Percentiles rank a stretch among this genome's conserved stretches.
Conservation (phyloP, 2,329 filamentous ascomycete genomes). For the Stagonosporopsis cucurbitacearum region DNA sequence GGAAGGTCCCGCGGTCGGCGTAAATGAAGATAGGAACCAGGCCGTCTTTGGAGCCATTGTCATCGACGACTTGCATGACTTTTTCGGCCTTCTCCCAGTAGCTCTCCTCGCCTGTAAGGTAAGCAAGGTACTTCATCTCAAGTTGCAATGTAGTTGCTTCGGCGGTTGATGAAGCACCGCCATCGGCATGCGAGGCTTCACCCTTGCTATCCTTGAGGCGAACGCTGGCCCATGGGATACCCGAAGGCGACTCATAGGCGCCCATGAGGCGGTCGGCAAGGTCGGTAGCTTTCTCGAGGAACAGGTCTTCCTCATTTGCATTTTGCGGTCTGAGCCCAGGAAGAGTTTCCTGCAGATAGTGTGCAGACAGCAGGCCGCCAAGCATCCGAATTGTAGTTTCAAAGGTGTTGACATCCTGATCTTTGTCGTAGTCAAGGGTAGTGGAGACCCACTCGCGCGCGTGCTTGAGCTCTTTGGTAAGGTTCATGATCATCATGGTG, state of each 20-base stretch:
- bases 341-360: slow-evolving; percentile 88
- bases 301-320: slow-evolving; percentile 82
- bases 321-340: slow-evolving; percentile 79
- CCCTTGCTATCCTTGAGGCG: slow-evolving; percentile 80
- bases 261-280: slow-evolving; percentile 85
- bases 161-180: slow-evolving; percentile 89
- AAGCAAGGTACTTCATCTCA: slow-evolving; percentile 96
- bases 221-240: slow-evolving; percentile 88
- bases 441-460: slow-evolving; percentile 88
- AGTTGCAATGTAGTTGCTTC: slow-evolving; percentile 92
- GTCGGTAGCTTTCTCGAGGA: slow-evolving; percentile 94
- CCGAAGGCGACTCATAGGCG: slow-evolving; percentile 86
- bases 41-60: slow-evolving; percentile 78
- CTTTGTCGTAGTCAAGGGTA: slow-evolving; percentile 82
- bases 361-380: slow-evolving; percentile 87
- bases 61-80: slow-evolving; percentile 89
- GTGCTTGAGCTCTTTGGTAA: slow-evolving; percentile 82
- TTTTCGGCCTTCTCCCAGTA: slow-evolving; percentile 94
- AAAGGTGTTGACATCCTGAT: slow-evolving; percentile 96
- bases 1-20: slow-evolving; percentile 78
- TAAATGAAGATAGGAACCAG: slow-evolving; percentile 92
- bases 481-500: slow-evolving; percentile 98
- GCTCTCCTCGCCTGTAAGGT: slow-evolving; percentile 87
- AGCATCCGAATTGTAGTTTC: slow-evolving; percentile 99
- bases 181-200: slow-evolving; percentile 81